Evolutionary conservation across 495 filamentous ascomycete genomes (phyloP).

Genomic region (Tuber magnatum): DNA sequence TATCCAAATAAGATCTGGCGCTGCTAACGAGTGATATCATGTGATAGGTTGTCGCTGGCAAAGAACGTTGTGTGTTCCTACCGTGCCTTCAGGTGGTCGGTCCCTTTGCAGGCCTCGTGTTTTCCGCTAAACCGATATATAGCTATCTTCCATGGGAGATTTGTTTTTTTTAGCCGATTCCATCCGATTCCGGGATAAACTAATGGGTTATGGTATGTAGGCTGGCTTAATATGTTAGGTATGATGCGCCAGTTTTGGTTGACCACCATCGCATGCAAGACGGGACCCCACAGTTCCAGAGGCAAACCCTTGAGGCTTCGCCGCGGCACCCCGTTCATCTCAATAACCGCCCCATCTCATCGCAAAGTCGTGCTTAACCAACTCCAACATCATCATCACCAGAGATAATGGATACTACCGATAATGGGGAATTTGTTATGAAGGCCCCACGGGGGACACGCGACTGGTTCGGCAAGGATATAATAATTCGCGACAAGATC

Average conservation of each 20-base stretch:
- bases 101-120: background rate
- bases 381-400: background rate
- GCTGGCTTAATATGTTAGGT: background rate
- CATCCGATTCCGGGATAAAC: background rate
- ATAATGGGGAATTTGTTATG: background rate
- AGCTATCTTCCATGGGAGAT: background rate
- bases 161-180: background rate
- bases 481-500: conserved; percentile 71
- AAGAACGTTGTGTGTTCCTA: background rate
- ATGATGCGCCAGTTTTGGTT: background rate
- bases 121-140: background rate
- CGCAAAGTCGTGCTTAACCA: background rate
- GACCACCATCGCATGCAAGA: background rate
- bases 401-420: conserved; percentile 3
- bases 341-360: background rate
- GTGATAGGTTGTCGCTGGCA: background rate
- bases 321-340: background rate
- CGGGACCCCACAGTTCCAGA: background rate
- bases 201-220: too few species aligned
- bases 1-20: background rate
- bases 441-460: conserved; percentile 23
- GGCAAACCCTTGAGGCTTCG: background rate
- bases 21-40: background rate
- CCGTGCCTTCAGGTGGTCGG: background rate
- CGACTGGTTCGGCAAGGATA: conserved; percentile 55